Conservation (phyloP, 1,284 basidiomycete genomes). For the Tranzscheliella williamsii region DNA sequence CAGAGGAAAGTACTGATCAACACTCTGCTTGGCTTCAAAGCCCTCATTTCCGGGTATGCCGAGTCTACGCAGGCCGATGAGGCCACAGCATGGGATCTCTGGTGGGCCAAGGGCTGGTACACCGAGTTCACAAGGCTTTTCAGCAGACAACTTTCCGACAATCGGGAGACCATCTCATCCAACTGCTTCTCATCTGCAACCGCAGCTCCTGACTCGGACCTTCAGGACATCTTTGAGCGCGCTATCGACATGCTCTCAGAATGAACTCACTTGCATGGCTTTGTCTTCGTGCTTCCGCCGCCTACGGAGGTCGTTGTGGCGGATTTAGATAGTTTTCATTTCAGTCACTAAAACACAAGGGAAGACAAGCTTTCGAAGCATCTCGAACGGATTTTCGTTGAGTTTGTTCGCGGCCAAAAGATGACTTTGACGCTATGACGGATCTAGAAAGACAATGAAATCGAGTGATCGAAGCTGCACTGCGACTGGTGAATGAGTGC, state of each 20-base stretch:
- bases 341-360: too few species aligned
- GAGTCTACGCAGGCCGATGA: background rate
- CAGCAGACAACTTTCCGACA: conserved; percentile 37
- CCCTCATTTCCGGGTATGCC: conserved; percentile 9
- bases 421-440: too few species aligned
- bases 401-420: too few species aligned
- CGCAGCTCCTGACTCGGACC: background rate
- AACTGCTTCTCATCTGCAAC: conserved; percentile 33
- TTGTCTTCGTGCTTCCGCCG: too few species aligned
- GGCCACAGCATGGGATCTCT: conserved; percentile 35
- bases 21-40: conserved; percentile 35
- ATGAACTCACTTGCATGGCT: too few species aligned
- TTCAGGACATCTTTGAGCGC: conserved; percentile 5
- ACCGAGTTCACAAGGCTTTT: conserved; percentile 37
- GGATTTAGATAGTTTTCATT: too few species aligned
- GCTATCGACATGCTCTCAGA: conserved; percentile 32
- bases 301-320: too few species aligned
- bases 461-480: too few species aligned
- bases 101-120: conserved; percentile 57
- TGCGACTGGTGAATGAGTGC: too few species aligned
- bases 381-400: too few species aligned
- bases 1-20: conserved; percentile 56
- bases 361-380: too few species aligned
- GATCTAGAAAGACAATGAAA: too few species aligned
- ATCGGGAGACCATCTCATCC: conserved; percentile 36